Evolutionary conservation across 352 stramenopile species (phyloP), one percentile per base, ranked within the genome.

Genomic region (Globisporangium perplexum): DNA sequence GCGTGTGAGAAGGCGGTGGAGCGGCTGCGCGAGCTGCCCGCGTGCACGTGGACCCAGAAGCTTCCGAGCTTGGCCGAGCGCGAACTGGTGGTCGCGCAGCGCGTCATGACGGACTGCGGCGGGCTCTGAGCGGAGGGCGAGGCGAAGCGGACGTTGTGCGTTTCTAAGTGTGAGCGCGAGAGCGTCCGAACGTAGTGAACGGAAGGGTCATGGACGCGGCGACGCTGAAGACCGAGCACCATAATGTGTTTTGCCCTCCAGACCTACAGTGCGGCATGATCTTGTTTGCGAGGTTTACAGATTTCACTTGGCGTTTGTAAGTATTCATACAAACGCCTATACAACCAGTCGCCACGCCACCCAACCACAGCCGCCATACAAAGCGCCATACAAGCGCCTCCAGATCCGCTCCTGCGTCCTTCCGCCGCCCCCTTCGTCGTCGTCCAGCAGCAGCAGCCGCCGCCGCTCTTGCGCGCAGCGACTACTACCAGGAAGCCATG

Each of bases 21-120:
- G 39, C 47, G 49, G 12, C 63, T 88, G 23, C 47, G 64, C 50
- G 30, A 54, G 24, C 55, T 83, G 4, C 66, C 72, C 1, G 15
- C 44, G 11, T 88, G 74, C 53, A 72, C 60, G 46, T 86, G 74
- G 77, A 17, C 3, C 8, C 33, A 47, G 17, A 51, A 67, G 35
- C 46, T 69, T 22, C 54, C 71, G 1, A 68, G 36, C 24, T 57
- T 67, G 46, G 68, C 72, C 50, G 65, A 66, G 36, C 63, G 60
- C 42, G 64, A 72, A 43, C 50, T 79, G 38, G 52, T 70, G 35
- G 60, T 72, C 28, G 69, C 69, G 45, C 64, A 80, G 59, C 75
- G 77, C 44, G 66, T 83, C 50, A 51, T 73, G 45, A 31, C 58
- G 23, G 71, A 84, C 67, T 86, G 72, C 55, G 52, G 46, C 18